Evolutionary conservation across 2,329 filamentous ascomycete species (phyloP), one percentile per base, ranked within the genome.

Genomic region (Rutstroemia sp.): DNA sequence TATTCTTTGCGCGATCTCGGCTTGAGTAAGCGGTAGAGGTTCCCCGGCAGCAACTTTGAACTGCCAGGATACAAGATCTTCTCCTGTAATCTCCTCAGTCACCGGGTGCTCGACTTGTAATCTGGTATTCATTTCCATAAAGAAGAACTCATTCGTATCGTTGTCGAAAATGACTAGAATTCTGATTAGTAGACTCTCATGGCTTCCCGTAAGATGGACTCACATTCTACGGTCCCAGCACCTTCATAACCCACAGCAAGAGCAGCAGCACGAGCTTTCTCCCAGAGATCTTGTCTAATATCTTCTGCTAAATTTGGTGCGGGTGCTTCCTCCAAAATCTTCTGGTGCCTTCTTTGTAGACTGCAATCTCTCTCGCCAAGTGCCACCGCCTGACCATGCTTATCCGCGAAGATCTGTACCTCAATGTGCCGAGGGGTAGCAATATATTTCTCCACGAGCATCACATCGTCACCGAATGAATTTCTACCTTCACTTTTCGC

Each of bases 61-160:
- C 73, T 99, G 94, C 94, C 94, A 99, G 68, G 92, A 86, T 4
- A 99, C 94, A 38, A 99, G 75, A 69, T 89, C 86, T 63, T 87
- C 80, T 1, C 85, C 86, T 5, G 86, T 89, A 7, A 89, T 83
- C 79, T 86, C 87, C 68, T 89, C 86, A 0, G 86, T 97, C 19
- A 97, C 94, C 0, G 94, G 94, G 67, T 99, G 94, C 73, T 99
- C 94, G 50, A 99, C 94, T 72, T 99, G 94, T 19, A 99, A 76
- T 51, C 94, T 81, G 0, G 94, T 96, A 67, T 89, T 87, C 80
- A 89, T 88, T 73, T 89, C 86, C 80, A 88, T 86, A 64, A 89
- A 89, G 71, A 83, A 96, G 71, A 94, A 96, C 45, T 87, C 81
- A 48, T 84, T 88, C 5, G 83, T 85, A 64, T 89, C 83, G 68